A percentile compares a stretch with the other conserved stretches of the same genome.
phyloP scores from a whole-genome alignment of 1,284 basidiomycete genomes.

The Sporisorium iseilematis-ciliati region DNA sequence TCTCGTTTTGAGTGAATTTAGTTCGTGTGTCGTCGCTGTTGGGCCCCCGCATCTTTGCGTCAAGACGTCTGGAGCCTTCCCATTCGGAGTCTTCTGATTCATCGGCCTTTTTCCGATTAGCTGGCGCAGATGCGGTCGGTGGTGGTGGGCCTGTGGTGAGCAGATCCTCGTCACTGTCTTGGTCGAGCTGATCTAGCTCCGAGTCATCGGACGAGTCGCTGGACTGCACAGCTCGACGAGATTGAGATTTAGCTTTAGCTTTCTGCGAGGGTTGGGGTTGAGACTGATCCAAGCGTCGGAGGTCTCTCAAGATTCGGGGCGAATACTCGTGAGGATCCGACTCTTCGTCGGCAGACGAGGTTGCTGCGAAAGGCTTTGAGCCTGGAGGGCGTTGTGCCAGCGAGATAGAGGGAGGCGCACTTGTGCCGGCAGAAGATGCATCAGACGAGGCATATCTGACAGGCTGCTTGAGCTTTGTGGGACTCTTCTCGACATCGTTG shows the following conservation, averaged over 20 bases:
- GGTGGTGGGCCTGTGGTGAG: not conserved
- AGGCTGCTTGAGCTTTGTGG: slow-evolving; percentile 15
- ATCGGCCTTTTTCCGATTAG: not conserved
- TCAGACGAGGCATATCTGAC: slow-evolving; percentile 10
- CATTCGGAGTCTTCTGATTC: slow-evolving; percentile 30
- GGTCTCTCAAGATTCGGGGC: slow-evolving; percentile 11
- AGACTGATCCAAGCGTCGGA: not conserved
- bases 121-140: not conserved
- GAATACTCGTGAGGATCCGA: slow-evolving; percentile 35
- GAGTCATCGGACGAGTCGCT: slow-evolving; percentile 20
- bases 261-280: slow-evolving; percentile 12
- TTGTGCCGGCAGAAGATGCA: not conserved
- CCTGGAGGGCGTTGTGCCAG: not conserved
- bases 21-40: not conserved
- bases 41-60: slow-evolving; percentile 12
- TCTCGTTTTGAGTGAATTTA: slow-evolving; percentile 27
- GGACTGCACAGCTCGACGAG: not conserved
- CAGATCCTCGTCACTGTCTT: slow-evolving; percentile 11
- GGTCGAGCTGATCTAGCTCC: slow-evolving; percentile 23
- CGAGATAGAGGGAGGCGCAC: slow-evolving; percentile 2
- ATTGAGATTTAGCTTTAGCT: not conserved
- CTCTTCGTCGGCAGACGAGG: slow-evolving; percentile 31
- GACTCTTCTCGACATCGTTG: slow-evolving; percentile 26
- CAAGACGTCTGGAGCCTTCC: slow-evolving; percentile 23
- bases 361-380: not conserved